phyloP scores from a whole-genome alignment of 1,139 yeast species.

The Hansenula sp. region DNA sequence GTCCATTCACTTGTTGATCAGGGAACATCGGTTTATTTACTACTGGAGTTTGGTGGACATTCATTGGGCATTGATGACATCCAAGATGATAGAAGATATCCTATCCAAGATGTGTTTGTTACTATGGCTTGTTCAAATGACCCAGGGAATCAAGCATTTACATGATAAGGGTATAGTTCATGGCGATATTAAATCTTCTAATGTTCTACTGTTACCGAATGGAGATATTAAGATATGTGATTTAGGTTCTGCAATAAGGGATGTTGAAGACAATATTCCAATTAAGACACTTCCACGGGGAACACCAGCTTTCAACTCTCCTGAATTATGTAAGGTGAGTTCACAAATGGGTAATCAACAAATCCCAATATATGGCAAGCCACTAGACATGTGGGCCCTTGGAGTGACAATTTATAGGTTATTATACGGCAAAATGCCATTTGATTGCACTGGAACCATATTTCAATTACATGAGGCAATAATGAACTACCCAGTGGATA shows the following conservation, averaged over 20 bases:
- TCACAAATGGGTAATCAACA: background rate
- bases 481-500: background rate
- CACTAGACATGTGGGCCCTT: slow-evolving; percentile 11
- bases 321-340: slow-evolving; percentile 5
- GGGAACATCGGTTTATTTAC: slow-evolving; percentile 3
- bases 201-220: slow-evolving; percentile 2
- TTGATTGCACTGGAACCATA: slow-evolving; percentile 2
- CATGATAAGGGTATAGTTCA: slow-evolving; percentile 8
- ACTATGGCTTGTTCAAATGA: slow-evolving; percentile 2
- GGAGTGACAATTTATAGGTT: slow-evolving; percentile 9
- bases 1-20: slow-evolving; percentile 2
- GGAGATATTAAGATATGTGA: slow-evolving; percentile 9
- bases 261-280: background rate
- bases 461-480: slow-evolving; percentile 4
- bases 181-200: slow-evolving; percentile 14
- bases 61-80: background rate
- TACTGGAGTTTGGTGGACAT: slow-evolving; percentile 8
- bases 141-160: slow-evolving; percentile 4
- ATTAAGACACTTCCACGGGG: background rate
- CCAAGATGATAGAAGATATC: background rate
- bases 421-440: slow-evolving; percentile 6
- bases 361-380: slow-evolving; percentile 2
- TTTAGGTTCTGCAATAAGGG: slow-evolving; percentile 10
- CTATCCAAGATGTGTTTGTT: slow-evolving; percentile 19
- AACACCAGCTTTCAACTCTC: slow-evolving; percentile 11